Evolutionary conservation across 805 yeast species (phyloP).

Genomic region (Hanseniaspora taiwanica): DNA sequence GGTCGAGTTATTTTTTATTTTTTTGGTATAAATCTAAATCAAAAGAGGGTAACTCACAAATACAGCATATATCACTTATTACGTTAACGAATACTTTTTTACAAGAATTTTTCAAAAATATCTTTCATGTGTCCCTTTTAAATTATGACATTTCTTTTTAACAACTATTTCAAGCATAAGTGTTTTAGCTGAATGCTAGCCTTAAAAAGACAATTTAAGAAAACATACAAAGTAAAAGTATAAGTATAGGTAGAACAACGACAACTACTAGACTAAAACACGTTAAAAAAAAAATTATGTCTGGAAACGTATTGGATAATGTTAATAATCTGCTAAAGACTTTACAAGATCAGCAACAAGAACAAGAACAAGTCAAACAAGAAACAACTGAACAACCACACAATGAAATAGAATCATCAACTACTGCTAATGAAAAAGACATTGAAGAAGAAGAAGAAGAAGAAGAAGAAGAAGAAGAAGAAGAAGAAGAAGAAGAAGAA

Average conservation of each 20-base stretch:
- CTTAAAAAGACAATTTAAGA: no score
- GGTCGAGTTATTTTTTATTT: not conserved
- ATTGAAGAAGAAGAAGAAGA: constrained; percentile 1
- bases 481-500: constrained; percentile 1
- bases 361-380: not conserved
- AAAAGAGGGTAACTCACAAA: no score
- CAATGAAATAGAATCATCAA: not conserved
- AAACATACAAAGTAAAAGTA: no score
- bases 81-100: not conserved
- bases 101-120: no score
- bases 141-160: not conserved
- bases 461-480: constrained; percentile 1
- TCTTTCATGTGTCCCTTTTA: no score
- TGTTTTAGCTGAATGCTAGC: no score
- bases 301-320: not conserved
- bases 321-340: not conserved
- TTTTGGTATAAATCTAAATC: not conserved
- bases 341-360: not conserved
- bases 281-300: not conserved
- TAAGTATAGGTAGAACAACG: no score
- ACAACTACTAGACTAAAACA: not conserved
- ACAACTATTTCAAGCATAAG: not conserved
- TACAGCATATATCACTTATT: not conserved
- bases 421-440: not conserved
- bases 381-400: not conserved